phyloP scores from a whole-genome alignment of 352 stramenopile genomes.

The Elongisporangium senticosum region DNA sequence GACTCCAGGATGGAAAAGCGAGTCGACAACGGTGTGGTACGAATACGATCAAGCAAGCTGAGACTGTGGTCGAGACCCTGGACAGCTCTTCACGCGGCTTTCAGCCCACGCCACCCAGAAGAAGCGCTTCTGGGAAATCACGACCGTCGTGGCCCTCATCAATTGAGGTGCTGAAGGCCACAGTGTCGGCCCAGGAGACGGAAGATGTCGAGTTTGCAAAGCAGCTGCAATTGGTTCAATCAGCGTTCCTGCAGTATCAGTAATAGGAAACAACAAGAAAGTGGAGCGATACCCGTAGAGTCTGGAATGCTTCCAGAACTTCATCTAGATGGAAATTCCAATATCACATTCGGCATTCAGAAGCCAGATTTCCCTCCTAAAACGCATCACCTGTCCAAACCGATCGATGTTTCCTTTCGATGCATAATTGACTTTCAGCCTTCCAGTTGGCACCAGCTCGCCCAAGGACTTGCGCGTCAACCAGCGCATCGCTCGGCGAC shows the following conservation, averaged over 20 bases:
- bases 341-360: no score
- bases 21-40: neutral
- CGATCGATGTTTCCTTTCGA: no score
- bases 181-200: neutral
- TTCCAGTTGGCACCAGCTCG: no score
- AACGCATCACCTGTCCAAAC: no score
- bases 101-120: neutral
- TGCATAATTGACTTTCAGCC: no score
- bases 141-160: neutral
- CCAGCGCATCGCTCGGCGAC: no score
- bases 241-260: constrained; percentile 19
- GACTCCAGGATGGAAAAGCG: constrained; percentile 1
- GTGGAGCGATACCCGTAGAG: no score
- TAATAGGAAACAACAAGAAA: no score
- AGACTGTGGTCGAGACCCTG: neutral
- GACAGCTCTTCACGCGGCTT: neutral
- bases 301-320: no score
- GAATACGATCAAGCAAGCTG: neutral
- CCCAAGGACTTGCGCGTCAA: no score
- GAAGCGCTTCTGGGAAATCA: neutral
- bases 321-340: no score
- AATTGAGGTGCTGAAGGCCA: neutral
- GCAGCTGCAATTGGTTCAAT: constrained; percentile 32
- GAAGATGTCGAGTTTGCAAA: constrained; percentile 19
- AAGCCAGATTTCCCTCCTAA: no score